A percentile compares a stretch with the other conserved stretches of the same genome.
phyloP scores from a whole-genome alignment of 495 filamentous ascomycete genomes.

The Penicillium manginii region DNA sequence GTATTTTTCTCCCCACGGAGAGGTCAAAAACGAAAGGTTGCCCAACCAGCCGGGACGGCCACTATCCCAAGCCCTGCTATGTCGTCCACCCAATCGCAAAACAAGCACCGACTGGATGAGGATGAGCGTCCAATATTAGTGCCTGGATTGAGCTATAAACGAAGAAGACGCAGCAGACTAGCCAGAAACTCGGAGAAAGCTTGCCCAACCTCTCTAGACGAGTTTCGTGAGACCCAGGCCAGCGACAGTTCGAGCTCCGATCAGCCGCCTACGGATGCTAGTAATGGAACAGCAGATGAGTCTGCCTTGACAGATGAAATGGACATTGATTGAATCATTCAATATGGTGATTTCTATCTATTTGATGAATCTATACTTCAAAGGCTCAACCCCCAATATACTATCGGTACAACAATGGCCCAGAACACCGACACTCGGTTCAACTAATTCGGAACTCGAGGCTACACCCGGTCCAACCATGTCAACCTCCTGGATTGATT shows the following conservation, averaged over 20 bases:
- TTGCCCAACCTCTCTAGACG: conserved; percentile 16
- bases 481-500: too few relatives aligned
- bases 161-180: conserved; percentile 29
- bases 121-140: conserved; percentile 11
- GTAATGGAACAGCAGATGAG: conserved; percentile 15
- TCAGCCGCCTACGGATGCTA: conserved; percentile 21
- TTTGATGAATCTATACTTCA: too few relatives aligned
- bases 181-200: conserved; percentile 1
- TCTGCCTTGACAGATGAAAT: conserved; percentile 27
- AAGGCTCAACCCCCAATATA: too few relatives aligned
- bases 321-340: conserved; percentile 43
- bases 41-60: conserved; percentile 6
- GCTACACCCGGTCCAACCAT: too few relatives aligned
- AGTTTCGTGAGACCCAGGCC: conserved; percentile 21
- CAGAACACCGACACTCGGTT: too few relatives aligned
- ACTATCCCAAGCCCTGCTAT: background rate
- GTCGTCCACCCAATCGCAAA: background rate
- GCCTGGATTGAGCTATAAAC: conserved; percentile 29
- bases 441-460: too few relatives aligned
- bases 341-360: too few relatives aligned
- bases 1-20: conserved; percentile 14
- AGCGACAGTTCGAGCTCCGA: conserved; percentile 31
- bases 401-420: too few relatives aligned
- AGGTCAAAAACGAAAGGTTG: conserved; percentile 47
- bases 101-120: conserved; percentile 11